Base-by-base conservation (phyloP, 257 asterid species). In the Solanum etuberosum region DNA sequence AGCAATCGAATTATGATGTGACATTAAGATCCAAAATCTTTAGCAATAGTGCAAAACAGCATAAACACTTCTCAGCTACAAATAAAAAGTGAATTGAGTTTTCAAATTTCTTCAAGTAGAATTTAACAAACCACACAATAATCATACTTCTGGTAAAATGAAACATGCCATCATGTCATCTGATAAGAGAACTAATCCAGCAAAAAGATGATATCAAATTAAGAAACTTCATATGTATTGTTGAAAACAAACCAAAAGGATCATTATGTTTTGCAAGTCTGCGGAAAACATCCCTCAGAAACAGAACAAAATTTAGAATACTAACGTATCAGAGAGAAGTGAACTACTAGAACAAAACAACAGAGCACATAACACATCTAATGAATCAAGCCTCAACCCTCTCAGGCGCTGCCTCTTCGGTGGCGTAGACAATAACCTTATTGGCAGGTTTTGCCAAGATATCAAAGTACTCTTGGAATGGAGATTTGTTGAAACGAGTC, bases 391-490 rank as follows among this genome's bases (percentile, higher is more conserved):
- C 84, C 20, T 86, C 84, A 10, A 48, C 71, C 48, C 82, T 72
- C 63, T 86, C 88, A 34, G 83, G 72, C 0, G 25, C 65, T 29
- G 87, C 48, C 72, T 86, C 88, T 43, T 86, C 88, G 2, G 82
- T 3, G 61, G 73, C 3, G 9, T 48, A 18, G 42, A 80, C 85
- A 80, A 86, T 38, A 86, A 68, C 65, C 71, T 86, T 86, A 23
- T 48, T 12, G 0, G 72, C 48, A 13, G 88, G 88, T 6, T 32
- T 71, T 25, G 72, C 83, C 73, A 86, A 48, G 72, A 86, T 4
- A 71, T 86, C 83, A 32, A 40, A 46, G 72, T 71, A 86, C 51
- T 72, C 84, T 77, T 86, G 83, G 70, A 86, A 86, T 21, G 88
- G 88, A 13, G 84, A 86, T 23, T 71, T 86, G 15, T 35, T 46